These are phyloP conservation scores for Cyclotella cryptica DNA, from an alignment of 108 stramenopile species.

Conservation along the genomic window DNA sequence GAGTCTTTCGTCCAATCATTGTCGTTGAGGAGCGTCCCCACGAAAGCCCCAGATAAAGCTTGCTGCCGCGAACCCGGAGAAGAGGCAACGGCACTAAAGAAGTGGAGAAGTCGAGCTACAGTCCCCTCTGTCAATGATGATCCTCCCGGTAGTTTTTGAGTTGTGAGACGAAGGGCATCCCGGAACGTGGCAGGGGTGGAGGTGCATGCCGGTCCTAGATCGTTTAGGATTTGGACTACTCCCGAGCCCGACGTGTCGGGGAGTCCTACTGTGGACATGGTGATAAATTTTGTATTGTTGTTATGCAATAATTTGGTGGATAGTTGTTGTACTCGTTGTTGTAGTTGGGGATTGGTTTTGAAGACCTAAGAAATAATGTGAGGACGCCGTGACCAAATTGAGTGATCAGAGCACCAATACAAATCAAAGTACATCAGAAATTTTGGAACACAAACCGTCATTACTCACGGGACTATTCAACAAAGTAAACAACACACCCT, in stretches of 20 bases:
- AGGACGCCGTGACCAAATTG: background rate
- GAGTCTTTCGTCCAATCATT: slow-evolving; percentile 20
- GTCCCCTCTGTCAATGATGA: slow-evolving; percentile 62
- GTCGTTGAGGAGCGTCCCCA: slow-evolving; percentile 35
- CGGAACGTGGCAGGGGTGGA: slow-evolving; percentile 69
- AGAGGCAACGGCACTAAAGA: slow-evolving; percentile 67
- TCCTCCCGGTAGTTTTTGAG: slow-evolving; percentile 27
- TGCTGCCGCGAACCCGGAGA: slow-evolving; percentile 18
- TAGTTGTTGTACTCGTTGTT: background rate
- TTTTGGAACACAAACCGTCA: background rate
- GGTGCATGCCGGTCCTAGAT: slow-evolving; percentile 90
- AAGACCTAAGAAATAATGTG: background rate
- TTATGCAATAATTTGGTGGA: background rate
- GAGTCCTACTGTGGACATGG: background rate
- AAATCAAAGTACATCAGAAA: background rate
- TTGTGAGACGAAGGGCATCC: slow-evolving; percentile 73
- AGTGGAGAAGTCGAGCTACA: slow-evolving; percentile 84
- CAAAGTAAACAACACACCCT: slow-evolving; percentile 1
- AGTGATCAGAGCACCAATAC: background rate
- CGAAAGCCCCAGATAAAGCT: slow-evolving; percentile 42
- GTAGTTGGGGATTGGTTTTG: slow-evolving; percentile 5
- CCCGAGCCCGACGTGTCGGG: slow-evolving; percentile 6
- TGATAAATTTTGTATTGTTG: background rate
- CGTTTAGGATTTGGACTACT: slow-evolving; percentile 79
- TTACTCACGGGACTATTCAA: slow-evolving; percentile 2